A percentile compares a stretch with the other conserved stretches of the same genome.
These are phyloP conservation scores for Penicillium sp. DNA, from an alignment of 2,329 filamentous ascomycete genomes.

Conservation along the genomic window DNA sequence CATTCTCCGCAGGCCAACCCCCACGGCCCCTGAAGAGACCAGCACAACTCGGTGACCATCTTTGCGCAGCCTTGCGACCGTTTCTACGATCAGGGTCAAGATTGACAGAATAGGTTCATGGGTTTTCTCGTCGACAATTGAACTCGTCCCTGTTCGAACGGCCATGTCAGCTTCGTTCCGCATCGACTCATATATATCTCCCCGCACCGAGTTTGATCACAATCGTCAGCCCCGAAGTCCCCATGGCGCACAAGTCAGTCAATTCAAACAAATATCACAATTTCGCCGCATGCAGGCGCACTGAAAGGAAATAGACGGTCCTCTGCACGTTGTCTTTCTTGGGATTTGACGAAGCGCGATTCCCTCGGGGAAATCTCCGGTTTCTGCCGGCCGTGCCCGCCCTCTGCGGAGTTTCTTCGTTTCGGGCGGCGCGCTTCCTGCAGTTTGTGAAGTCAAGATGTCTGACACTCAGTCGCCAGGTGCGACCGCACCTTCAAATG, in stretches of 20 bases:
- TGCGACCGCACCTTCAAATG: constrained; percentile 19
- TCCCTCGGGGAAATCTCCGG: constrained; percentile 12
- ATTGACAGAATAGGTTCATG: constrained; percentile 92
- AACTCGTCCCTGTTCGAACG: constrained; percentile 74
- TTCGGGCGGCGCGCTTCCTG: constrained; percentile 6
- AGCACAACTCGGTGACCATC: constrained; percentile 94
- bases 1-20: constrained; percentile 88
- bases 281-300: background rate
- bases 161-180: constrained; percentile 15
- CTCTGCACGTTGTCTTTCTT: constrained; percentile 4
- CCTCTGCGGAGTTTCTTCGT: constrained; percentile 28
- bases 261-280: background rate
- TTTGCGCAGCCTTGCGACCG: constrained; percentile 78
- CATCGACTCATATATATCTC: constrained; percentile 17
- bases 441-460: constrained; percentile 24
- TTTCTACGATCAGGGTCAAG: constrained; percentile 89
- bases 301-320: background rate
- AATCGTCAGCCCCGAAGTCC: constrained; percentile 32
- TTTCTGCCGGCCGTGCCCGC: constrained; percentile 35
- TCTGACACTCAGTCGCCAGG: constrained; percentile 28
- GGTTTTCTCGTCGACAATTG: constrained; percentile 95
- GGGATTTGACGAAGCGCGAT: constrained; percentile 7
- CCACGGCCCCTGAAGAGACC: constrained; percentile 95
- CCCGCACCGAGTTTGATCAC: constrained; percentile 43
- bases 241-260: constrained; percentile 18